phyloP scores from a whole-genome alignment of 1,139 yeast genomes.

The Hemisphaericaspora xylofermentans region DNA sequence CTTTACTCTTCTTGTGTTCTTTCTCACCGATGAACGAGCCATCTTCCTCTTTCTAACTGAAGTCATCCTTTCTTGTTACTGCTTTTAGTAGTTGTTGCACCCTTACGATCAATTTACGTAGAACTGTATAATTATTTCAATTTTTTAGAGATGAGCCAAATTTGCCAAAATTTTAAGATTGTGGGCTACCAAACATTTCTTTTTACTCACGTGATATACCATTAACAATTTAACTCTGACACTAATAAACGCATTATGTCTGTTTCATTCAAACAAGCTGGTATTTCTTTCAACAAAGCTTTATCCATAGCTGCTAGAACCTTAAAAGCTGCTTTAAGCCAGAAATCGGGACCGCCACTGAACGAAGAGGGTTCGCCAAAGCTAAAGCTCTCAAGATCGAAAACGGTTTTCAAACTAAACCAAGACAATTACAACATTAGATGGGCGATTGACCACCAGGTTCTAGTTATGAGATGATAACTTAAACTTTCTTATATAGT shows the following conservation, averaged over 20 bases:
- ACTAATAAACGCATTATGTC: conserved; percentile 42
- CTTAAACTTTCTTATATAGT: too few relatives aligned
- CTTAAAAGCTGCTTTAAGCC: conserved; percentile 85
- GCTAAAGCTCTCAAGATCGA: conserved; percentile 72
- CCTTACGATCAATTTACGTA: too few relatives aligned
- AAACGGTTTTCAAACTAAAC: conserved; percentile 55
- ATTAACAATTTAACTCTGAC: too few relatives aligned
- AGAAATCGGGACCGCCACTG: conserved; percentile 74
- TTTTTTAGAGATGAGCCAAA: neutral
- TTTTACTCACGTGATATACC: neutral
- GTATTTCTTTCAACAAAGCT: conserved; percentile 85
- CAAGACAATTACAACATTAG: conserved; percentile 19
- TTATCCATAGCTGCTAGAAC: conserved; percentile 89
- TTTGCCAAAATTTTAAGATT: neutral
- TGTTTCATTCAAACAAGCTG: conserved; percentile 77
- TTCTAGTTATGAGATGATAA: too few relatives aligned
- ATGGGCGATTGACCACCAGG: too few relatives aligned
- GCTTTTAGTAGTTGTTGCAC: neutral
- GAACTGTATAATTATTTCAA: too few relatives aligned
- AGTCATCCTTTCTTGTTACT: conserved; percentile 45
- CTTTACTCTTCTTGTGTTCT: conserved; percentile 66
- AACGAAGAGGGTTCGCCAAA: conserved; percentile 74
- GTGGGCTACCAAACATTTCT: neutral
- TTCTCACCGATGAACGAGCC: conserved; percentile 67
- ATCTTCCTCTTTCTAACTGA: conserved; percentile 87